Base-by-base conservation (phyloP, 768 basidiomycete genomes). In the Phaeotremella fagi region DNA sequence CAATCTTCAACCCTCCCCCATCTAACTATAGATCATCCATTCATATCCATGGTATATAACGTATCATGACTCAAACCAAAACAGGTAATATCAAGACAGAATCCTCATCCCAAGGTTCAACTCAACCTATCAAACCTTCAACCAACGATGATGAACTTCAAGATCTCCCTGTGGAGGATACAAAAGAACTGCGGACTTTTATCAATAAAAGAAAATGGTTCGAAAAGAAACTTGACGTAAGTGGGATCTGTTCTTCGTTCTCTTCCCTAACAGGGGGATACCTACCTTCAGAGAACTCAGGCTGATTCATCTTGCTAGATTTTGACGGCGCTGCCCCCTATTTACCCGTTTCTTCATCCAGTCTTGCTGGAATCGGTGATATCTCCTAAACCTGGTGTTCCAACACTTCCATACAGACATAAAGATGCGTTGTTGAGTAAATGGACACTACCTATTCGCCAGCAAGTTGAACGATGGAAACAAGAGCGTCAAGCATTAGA, bases 171-270 rank as follows among this genome's bases (percentile, higher is more conserved):
- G 18, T n/a, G 0, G 61, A 60, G 20, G 68, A 70, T 36, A 63
- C 65, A 16, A 36, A 54, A 27, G 65, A 67, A 44, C 44, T 70
- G 29, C 27, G 56, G 12, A 58, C 56, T 5, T 70, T 70, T 38
- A 24, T 64, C 24, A 61, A 65, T 25, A 70, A 67, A 55, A 55
- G 65, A 26, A 29, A 55, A 35, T 70, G 65, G 66, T 70, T 70
- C 47, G 68, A 67, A 48, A 41, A 37, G 1, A 64, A 60, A 38
- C 55, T 70, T 1, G 55, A 59, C 50, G 68, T 67, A 37, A 35
- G 68, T 54, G 16, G 14, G 18, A 16, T 33, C 16, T 16, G 16
- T 33, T 7, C 16, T 33, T 16, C 7, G 31, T 16, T n/a, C n/a
- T n/a, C n/a, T n/a, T n/a, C n/a, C n/a, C n/a, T n/a, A n/a, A n/a